Evolutionary conservation across 768 basidiomycete species (phyloP).

Genomic region (Mrakia blollopis): DNA sequence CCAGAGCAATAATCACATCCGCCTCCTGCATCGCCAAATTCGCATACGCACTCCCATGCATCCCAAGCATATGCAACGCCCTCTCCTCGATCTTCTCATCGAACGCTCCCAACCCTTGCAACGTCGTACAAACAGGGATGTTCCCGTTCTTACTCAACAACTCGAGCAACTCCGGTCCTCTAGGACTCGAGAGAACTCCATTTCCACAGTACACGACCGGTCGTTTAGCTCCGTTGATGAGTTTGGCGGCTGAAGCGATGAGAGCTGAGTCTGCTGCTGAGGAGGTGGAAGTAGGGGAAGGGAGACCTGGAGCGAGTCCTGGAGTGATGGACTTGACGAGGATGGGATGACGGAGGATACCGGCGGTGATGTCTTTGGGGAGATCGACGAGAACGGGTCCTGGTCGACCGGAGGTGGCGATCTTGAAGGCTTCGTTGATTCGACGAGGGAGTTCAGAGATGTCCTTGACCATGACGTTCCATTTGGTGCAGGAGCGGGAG

Average conservation of each 20-base stretch:
- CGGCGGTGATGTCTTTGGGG: slow-evolving; percentile 97
- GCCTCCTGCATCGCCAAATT: slow-evolving; percentile 97
- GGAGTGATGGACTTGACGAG: slow-evolving; percentile 82
- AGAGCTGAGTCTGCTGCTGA: slow-evolving; percentile 58
- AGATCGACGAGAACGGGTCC: slow-evolving; percentile 97
- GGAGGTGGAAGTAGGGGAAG: slow-evolving; percentile 53
- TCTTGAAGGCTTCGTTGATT: slow-evolving; percentile 99
- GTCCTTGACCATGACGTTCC: slow-evolving; percentile 99
- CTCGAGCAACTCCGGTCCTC: slow-evolving; percentile 75
- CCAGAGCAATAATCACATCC: slow-evolving; percentile 95
- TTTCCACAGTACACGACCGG: slow-evolving; percentile 92
- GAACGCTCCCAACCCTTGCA: slow-evolving; percentile 92
- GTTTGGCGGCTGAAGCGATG: slow-evolving; percentile 74
- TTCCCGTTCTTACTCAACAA: slow-evolving; percentile 76
- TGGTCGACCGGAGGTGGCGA: slow-evolving; percentile 92
- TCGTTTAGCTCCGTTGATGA: slow-evolving; percentile 87
- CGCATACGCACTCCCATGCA: slow-evolving; percentile 97
- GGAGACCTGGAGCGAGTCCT: slow-evolving; percentile 56
- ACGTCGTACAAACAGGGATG: slow-evolving; percentile 94
- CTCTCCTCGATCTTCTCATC: slow-evolving; percentile 75
- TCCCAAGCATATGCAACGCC: slow-evolving; percentile 94
- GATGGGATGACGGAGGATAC: slow-evolving; percentile 75
- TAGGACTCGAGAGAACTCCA: slow-evolving; percentile 73
- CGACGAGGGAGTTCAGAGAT: slow-evolving; percentile 87
- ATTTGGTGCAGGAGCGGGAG: slow-evolving; percentile 94